A percentile compares a stretch with the other conserved stretches of the same genome.
phyloP scores from a whole-genome alignment of 768 basidiomycete species.

The Termitomyces sp. region DNA sequence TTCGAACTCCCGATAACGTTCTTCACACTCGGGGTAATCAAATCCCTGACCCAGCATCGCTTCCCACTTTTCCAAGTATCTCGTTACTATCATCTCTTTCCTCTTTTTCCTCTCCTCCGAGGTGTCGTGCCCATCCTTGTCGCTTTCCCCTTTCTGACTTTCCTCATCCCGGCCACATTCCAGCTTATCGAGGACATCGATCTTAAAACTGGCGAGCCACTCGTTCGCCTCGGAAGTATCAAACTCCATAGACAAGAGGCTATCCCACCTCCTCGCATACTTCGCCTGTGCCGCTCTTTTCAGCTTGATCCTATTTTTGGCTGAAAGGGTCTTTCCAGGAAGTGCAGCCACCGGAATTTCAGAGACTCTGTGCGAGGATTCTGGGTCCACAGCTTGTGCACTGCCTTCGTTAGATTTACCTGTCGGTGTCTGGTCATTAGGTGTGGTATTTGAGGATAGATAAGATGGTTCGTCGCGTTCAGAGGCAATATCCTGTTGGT shows the following conservation, averaged over 20 bases:
- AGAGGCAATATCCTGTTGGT: neutral
- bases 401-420: neutral
- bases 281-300: neutral
- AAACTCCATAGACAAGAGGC: neutral
- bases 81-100: conserved; percentile 9
- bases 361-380: too few species aligned
- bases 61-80: conserved; percentile 17
- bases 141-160: neutral
- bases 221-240: neutral
- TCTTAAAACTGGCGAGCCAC: neutral
- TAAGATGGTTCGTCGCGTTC: neutral
- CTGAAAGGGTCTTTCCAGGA: neutral
- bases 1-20: neutral
- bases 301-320: neutral
- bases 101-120: neutral
- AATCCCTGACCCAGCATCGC: neutral
- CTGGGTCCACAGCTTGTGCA: neutral
- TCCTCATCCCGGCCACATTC: neutral
- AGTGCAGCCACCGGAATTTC: neutral
- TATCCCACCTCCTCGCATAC: neutral
- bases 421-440: neutral
- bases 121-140: neutral
- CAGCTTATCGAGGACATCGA: neutral
- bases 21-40: neutral
- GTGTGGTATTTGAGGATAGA: neutral